These are phyloP conservation scores for Fusarium equiseti DNA, from an alignment of 2,329 filamentous ascomycete species.

Conservation along the genomic window DNA sequence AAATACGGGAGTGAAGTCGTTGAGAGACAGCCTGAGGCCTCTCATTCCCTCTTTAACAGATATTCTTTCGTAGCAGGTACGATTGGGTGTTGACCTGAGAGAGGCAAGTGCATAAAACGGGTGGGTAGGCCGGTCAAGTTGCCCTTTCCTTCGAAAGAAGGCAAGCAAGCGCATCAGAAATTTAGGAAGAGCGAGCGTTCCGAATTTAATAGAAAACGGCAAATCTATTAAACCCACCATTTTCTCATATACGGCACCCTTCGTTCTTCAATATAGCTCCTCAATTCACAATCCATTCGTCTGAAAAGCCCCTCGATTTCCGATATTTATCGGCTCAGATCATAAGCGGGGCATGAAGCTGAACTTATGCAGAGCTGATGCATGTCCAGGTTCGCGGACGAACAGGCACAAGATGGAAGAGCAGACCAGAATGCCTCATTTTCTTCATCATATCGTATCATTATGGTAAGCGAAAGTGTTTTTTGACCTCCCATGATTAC, in stretches of 20 bases:
- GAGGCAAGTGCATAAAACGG: conserved; percentile 1
- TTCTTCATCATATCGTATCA: not conserved
- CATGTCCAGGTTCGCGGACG: conserved; percentile 7
- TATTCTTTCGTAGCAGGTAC: not conserved
- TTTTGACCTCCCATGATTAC: not conserved
- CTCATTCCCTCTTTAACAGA: not conserved
- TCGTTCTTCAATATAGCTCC: conserved; percentile 11
- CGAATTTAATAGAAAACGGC: conserved; percentile 27
- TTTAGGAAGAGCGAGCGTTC: conserved; percentile 15
- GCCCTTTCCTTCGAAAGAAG: not conserved
- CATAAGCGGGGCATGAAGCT: conserved; percentile 38
- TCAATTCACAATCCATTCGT: conserved; percentile 11
- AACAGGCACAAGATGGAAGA: conserved; percentile 7
- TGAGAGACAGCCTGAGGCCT: conserved; percentile 4
- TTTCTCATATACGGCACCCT: conserved; percentile 33
- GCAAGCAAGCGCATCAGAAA: not conserved
- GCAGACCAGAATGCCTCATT: not conserved
- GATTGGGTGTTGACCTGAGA: not conserved
- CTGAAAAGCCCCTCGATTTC: conserved; percentile 29
- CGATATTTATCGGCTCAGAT: conserved; percentile 45
- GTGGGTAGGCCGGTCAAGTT: not conserved
- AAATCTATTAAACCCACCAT: conserved; percentile 5
- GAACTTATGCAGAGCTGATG: conserved; percentile 24
- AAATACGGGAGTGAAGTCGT: not conserved
- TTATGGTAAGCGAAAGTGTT: not conserved